These are phyloP conservation scores for Fusarium secorum DNA, from an alignment of 2,329 filamentous ascomycete genomes.

Conservation along the genomic window DNA sequence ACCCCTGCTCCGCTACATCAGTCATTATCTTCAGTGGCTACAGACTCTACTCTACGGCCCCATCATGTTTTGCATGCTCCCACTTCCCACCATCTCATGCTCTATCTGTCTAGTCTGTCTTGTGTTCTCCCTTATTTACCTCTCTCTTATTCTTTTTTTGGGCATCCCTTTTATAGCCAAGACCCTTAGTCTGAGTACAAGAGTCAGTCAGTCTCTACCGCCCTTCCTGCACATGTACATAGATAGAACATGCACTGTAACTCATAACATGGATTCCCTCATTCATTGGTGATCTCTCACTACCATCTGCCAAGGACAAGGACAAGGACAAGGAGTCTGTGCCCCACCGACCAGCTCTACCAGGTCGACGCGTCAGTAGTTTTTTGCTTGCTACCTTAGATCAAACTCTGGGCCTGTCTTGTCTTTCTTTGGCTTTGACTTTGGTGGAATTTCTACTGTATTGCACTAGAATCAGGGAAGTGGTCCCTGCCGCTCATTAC, in stretches of 20 bases:
- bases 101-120: not conserved
- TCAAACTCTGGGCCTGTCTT: constrained; percentile 19
- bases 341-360: constrained; percentile 35
- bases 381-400: constrained; percentile 15
- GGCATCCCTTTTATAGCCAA: constrained; percentile 14
- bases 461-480: constrained; percentile 33
- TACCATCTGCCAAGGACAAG: constrained; percentile 24
- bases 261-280: not conserved
- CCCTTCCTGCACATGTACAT: not conserved
- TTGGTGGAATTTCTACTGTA: constrained; percentile 15
- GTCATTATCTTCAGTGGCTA: constrained; percentile 1
- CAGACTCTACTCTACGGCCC: not conserved
- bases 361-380: constrained; percentile 38
- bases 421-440: constrained; percentile 2
- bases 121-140: not conserved
- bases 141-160: constrained; percentile 3
- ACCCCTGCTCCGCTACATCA: not conserved
- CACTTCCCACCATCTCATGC: constrained; percentile 2
- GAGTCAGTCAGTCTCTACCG: constrained; percentile 16
- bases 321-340: constrained; percentile 4
- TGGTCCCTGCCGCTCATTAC: constrained; percentile 44
- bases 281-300: constrained; percentile 14
- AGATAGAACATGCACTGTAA: not conserved
- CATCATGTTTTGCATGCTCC: constrained; percentile 17
- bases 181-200: constrained; percentile 2